Percentiles rank a stretch among this genome's conserved stretches.
Evolutionary conservation across 2,329 filamentous ascomycete genomes (phyloP).

Genomic region (Ascochyta lentis): DNA sequence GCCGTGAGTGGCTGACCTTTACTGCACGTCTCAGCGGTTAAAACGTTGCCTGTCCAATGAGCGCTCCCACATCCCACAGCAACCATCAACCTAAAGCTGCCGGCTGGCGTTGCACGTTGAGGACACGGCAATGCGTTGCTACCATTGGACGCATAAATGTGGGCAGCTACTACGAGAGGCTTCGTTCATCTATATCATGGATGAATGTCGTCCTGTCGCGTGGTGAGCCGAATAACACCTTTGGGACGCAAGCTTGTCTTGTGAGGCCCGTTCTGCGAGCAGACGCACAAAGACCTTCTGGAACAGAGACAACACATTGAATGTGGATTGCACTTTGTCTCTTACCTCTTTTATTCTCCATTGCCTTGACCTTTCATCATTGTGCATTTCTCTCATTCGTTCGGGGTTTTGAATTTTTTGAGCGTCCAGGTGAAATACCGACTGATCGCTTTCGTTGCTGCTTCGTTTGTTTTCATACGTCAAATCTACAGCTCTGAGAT

Average conservation of each 20-base stretch:
- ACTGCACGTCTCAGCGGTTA: constrained; percentile 37
- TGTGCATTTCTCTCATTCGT: constrained; percentile 16
- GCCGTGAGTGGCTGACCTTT: constrained; percentile 32
- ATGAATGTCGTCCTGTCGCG: constrained; percentile 28
- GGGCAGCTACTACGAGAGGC: constrained; percentile 15
- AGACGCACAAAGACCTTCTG: constrained; percentile 14
- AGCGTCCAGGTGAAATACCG: background rate
- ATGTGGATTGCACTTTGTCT: constrained; percentile 5
- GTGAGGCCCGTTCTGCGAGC: constrained; percentile 4
- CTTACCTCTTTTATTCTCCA: constrained; percentile 6
- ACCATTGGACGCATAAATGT: constrained; percentile 27
- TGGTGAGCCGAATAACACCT: constrained; percentile 26
- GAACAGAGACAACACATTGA: constrained; percentile 17
- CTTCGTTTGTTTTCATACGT: constrained; percentile 14
- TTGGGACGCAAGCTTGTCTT: constrained; percentile 19
- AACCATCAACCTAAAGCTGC: constrained; percentile 16
- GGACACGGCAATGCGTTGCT: constrained; percentile 21
- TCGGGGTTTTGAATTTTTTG: constrained; percentile 16
- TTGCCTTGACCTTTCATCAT: constrained; percentile 6
- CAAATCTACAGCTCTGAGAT: constrained; percentile 17
- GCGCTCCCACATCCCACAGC: background rate
- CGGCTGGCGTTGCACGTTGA: constrained; percentile 28
- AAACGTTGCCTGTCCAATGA: constrained; percentile 25
- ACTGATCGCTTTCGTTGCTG: constrained; percentile 1
- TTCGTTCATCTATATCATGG: constrained; percentile 30